Conservation (phyloP, 1,284 basidiomycete genomes). For the Naganishia albida region DNA sequence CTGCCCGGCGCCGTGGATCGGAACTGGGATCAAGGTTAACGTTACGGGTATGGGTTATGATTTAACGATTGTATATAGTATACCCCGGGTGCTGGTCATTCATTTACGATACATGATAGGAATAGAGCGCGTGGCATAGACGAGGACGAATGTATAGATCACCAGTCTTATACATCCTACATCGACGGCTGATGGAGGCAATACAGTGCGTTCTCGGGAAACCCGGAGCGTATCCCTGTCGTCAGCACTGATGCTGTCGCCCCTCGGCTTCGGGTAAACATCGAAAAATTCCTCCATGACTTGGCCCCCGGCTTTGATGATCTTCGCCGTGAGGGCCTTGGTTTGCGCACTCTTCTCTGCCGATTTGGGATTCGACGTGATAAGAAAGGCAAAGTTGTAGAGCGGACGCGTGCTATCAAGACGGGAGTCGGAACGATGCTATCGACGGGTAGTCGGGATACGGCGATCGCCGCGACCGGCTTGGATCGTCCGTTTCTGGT, state of each 20-base stretch:
- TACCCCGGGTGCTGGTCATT: conserved; percentile 5
- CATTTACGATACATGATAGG: too few relatives aligned
- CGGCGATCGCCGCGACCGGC: background rate
- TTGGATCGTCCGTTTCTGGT: background rate
- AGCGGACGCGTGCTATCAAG: conserved; percentile 6
- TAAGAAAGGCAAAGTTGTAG: conserved; percentile 23
- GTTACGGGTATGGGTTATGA: background rate
- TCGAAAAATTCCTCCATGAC: conserved; percentile 22
- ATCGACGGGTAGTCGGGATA: background rate
- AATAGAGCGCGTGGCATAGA: too few relatives aligned
- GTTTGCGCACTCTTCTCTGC: background rate
- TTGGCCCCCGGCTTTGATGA: conserved; percentile 7
- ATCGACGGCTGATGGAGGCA: too few relatives aligned
- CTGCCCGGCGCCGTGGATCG: conserved; percentile 36
- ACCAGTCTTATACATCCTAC: too few relatives aligned
- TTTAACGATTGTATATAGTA: conserved; percentile 7
- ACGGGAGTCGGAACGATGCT: conserved; percentile 8
- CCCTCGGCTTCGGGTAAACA: conserved; percentile 3
- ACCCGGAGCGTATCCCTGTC: too few relatives aligned
- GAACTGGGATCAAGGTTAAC: conserved; percentile 33
- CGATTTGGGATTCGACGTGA: background rate
- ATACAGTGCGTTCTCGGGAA: too few relatives aligned
- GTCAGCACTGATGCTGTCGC: conserved; percentile 10
- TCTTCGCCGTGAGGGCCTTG: background rate
- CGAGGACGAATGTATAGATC: too few relatives aligned